Evolutionary conservation across 306 rosid species (phyloP).

Genomic region (Inga oerstediana): DNA sequence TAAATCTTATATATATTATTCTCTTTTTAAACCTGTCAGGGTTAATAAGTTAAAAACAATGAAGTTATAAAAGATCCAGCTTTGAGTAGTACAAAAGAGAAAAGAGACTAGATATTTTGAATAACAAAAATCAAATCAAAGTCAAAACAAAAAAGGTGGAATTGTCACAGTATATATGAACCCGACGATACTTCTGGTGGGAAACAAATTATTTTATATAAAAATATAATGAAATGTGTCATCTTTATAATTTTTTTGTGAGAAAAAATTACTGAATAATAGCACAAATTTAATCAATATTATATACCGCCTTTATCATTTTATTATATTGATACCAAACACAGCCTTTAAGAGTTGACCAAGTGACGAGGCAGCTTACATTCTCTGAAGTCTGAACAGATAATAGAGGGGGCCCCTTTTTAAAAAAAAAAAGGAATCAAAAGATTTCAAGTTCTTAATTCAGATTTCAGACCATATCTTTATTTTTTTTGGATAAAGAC

Average conservation of each 20-base stretch:
- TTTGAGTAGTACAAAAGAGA: not conserved
- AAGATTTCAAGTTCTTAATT: not conserved
- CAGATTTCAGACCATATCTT: too few relatives aligned
- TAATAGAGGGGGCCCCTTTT: not conserved
- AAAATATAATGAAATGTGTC: not conserved
- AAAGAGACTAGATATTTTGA: not conserved
- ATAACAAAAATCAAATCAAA: not conserved
- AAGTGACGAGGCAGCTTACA: not conserved
- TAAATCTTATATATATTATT: too few relatives aligned
- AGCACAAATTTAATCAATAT: too few relatives aligned
- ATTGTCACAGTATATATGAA: not conserved
- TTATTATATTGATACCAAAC: not conserved
- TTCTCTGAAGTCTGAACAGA: not conserved
- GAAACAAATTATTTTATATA: not conserved
- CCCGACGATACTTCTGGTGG: not conserved
- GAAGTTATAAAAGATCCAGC: not conserved
- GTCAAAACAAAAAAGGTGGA: not conserved
- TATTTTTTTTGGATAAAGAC: not conserved
- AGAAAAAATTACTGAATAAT: too few relatives aligned
- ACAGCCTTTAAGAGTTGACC: slow-evolving; percentile 5
- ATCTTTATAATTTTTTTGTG: too few relatives aligned
- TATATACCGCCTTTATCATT: not conserved
- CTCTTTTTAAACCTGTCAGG: too few relatives aligned
- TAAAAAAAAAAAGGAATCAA: not conserved
- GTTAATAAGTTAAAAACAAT: too few relatives aligned